Evolutionary conservation across 352 stramenopile genomes (phyloP).

Genomic region (Globisporangium cystogenes): DNA sequence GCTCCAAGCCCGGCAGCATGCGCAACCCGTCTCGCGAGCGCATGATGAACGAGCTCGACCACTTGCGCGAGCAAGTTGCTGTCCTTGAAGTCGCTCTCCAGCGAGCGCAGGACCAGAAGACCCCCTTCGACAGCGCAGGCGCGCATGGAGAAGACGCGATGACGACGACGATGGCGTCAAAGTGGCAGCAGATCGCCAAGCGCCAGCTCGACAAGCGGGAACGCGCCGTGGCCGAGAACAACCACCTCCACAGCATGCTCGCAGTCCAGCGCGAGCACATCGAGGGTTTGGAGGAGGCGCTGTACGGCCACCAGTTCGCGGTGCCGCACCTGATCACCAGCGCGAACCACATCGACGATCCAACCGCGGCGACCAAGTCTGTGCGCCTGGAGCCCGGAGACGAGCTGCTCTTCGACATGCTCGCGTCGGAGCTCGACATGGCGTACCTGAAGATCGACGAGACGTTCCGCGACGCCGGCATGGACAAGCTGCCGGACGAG

Average conservation of each 20-base stretch:
- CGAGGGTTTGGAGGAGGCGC: slow-evolving; percentile 5
- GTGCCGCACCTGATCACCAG: neutral
- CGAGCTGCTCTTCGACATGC: slow-evolving; percentile 9
- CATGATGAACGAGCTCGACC: slow-evolving; percentile 15
- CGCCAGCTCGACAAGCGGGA: slow-evolving; percentile 1
- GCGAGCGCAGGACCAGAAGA: neutral
- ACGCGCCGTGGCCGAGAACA: slow-evolving; percentile 4
- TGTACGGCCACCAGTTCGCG: slow-evolving; percentile 7
- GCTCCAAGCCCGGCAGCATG: slow-evolving; percentile 6
- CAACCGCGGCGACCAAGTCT: neutral
- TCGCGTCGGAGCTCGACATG: slow-evolving; percentile 8
- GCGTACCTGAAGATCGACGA: slow-evolving; percentile 4
- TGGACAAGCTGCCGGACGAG: neutral
- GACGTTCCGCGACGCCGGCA: neutral
- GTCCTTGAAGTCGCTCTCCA: slow-evolving; percentile 18
- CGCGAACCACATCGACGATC: neutral
- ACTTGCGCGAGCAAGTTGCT: slow-evolving; percentile 15
- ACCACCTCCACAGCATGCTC: slow-evolving; percentile 7
- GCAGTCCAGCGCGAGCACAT: slow-evolving; percentile 5
- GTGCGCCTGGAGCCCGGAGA: slow-evolving; percentile 8
- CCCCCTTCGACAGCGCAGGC: neutral
- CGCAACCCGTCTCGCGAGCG: slow-evolving; percentile 18
- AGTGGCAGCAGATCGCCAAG: slow-evolving; percentile 12
- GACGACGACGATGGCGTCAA: neutral
- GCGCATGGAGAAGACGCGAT: neutral